These are phyloP conservation scores for Hypoxylon fragiforme DNA, from an alignment of 495 filamentous ascomycete species.

Conservation along the genomic window DNA sequence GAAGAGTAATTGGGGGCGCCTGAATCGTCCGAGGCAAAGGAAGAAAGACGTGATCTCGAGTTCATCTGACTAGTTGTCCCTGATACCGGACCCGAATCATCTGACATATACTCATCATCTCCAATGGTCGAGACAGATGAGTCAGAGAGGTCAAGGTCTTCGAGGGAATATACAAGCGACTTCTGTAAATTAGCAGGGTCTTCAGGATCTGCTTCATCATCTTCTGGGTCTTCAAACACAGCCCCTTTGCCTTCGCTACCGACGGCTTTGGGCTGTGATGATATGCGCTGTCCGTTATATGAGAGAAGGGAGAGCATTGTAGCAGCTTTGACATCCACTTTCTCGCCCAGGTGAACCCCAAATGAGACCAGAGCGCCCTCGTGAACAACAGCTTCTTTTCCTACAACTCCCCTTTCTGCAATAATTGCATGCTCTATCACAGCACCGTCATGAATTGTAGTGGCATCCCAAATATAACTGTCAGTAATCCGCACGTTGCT, in stretches of 20 bases:
- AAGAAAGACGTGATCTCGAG: slow-evolving; percentile 51
- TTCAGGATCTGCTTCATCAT: slow-evolving; percentile 49
- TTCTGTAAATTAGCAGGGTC: slow-evolving; percentile 46
- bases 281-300: slow-evolving; percentile 42
- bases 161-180: slow-evolving; percentile 68
- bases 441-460: slow-evolving; percentile 71
- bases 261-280: slow-evolving; percentile 59
- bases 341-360: slow-evolving; percentile 70
- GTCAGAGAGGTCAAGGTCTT: slow-evolving; percentile 67
- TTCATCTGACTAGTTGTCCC: slow-evolving; percentile 22
- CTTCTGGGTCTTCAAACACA: slow-evolving; percentile 52
- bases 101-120: slow-evolving; percentile 45
- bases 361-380: slow-evolving; percentile 79
- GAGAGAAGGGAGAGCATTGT: slow-evolving; percentile 44
- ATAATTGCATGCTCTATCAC: slow-evolving; percentile 74
- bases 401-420: slow-evolving; percentile 69
- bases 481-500: slow-evolving; percentile 75
- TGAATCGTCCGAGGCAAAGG: slow-evolving; percentile 56
- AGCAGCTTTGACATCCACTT: slow-evolving; percentile 38
- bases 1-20: slow-evolving; percentile 52
- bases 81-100: slow-evolving; percentile 38
- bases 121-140: slow-evolving; percentile 74
- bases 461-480: slow-evolving; percentile 90
- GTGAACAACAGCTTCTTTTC: slow-evolving; percentile 67
- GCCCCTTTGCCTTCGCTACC: slow-evolving; percentile 60